Evolutionary conservation across 371 early-diverging fungal species (phyloP).

Genomic region (Encephalitozoon romaleae): DNA sequence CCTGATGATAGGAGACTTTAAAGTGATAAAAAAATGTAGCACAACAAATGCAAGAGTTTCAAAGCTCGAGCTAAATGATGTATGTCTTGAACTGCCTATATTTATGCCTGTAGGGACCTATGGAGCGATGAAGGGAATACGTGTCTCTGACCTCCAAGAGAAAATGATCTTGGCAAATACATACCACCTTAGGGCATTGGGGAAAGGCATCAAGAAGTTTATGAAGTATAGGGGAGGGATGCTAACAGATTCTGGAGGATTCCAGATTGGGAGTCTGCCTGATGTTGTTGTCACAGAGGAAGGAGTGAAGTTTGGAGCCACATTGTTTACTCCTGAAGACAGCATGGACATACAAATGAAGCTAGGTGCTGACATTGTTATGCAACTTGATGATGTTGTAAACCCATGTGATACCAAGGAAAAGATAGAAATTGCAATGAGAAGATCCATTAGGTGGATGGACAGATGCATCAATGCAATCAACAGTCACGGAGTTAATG

Average conservation of each 20-base stretch:
- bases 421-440: conserved; percentile 79
- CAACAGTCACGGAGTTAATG: neutral
- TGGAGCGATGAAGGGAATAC: conserved; percentile 78
- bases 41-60: conserved; percentile 77
- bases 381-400: conserved; percentile 90
- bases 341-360: conserved; percentile 78
- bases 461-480: conserved; percentile 70
- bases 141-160: conserved; percentile 69
- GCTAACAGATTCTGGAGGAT: conserved; percentile 82
- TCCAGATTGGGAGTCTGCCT: conserved; percentile 83
- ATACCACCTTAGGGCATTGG: conserved; percentile 60
- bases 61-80: conserved; percentile 70
- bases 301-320: conserved; percentile 62
- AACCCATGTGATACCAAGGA: conserved; percentile 71
- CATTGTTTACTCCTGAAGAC: conserved; percentile 81
- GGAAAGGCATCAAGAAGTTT: conserved; percentile 68
- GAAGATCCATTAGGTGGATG: conserved; percentile 81
- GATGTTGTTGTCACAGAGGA: conserved; percentile 76
- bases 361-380: conserved; percentile 89
- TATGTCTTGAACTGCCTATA: conserved; percentile 72
- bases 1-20: conserved; percentile 33
- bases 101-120: conserved; percentile 96
- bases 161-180: conserved; percentile 83
- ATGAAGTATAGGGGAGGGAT: conserved; percentile 75
- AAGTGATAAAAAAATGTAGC: conserved; percentile 64